phyloP scores from a whole-genome alignment of 2,329 filamentous ascomycete species.

The Pestalotiopsis sp. region DNA sequence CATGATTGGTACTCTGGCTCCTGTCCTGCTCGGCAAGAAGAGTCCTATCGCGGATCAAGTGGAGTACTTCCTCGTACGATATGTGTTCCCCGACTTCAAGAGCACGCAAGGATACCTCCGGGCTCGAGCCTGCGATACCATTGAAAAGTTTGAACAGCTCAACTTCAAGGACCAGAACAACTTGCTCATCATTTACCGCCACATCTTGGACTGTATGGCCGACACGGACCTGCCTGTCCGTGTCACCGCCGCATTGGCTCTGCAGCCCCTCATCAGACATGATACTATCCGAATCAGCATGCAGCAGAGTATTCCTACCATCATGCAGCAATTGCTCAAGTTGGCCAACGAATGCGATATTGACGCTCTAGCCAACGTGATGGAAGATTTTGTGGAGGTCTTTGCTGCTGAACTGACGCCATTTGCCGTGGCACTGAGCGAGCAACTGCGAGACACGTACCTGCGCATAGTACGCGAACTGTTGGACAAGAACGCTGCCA shows the following conservation, averaged over 20 bases:
- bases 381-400: constrained; percentile 99
- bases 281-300: constrained; percentile 92
- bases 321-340: constrained; percentile 98
- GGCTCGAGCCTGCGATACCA: constrained; percentile 91
- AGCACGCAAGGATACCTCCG: constrained; percentile 90
- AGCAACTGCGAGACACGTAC: constrained; percentile 95
- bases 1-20: constrained; percentile 95
- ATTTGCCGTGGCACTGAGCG: constrained; percentile 93
- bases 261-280: constrained; percentile 94
- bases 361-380: constrained; percentile 94
- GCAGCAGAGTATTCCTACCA: constrained; percentile 97
- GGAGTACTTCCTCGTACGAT: constrained; percentile 97
- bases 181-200: constrained; percentile 92
- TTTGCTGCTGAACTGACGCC: constrained; percentile 97
- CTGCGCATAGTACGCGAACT: constrained; percentile 91
- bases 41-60: constrained; percentile 97
- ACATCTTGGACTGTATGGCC: constrained; percentile 96
- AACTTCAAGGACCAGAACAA: constrained; percentile 98
- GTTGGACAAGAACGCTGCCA: constrained; percentile 82
- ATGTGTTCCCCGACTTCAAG: constrained; percentile 97
- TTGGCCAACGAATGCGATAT: constrained; percentile 98
- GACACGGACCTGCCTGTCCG: constrained; percentile 91
- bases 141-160: constrained; percentile 97
- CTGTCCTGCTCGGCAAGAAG: constrained; percentile 96
- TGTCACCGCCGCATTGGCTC: constrained; percentile 88